phyloP scores from a whole-genome alignment of 805 yeast species.

The Hanseniaspora nectarophila region DNA sequence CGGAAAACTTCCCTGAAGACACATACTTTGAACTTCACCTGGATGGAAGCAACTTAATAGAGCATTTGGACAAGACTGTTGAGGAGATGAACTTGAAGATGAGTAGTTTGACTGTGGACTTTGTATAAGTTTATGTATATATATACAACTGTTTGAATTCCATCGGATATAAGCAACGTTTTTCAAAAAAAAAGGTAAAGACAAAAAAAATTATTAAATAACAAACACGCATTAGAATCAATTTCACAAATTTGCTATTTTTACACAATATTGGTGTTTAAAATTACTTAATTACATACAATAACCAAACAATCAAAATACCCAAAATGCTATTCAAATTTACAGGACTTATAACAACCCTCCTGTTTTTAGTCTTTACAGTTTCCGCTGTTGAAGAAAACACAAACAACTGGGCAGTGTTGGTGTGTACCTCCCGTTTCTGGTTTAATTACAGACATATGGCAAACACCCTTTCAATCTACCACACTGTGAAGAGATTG shows the following conservation, averaged over 20 bases:
- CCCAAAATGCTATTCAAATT: too few relatives aligned
- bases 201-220: neutral
- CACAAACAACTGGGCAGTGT: constrained; percentile 70
- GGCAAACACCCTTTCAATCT: constrained; percentile 90
- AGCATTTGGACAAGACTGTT: constrained; percentile 44
- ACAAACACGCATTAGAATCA: too few relatives aligned
- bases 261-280: too few relatives aligned
- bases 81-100: constrained; percentile 69
- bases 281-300: too few relatives aligned
- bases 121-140: constrained; percentile 15
- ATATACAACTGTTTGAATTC: too few relatives aligned
- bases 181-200: neutral
- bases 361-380: neutral
- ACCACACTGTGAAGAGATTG: constrained; percentile 85
- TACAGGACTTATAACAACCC: too few relatives aligned
- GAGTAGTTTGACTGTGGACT: constrained; percentile 65
- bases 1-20: constrained; percentile 32
- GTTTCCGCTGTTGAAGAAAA: constrained; percentile 23
- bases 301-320: too few relatives aligned
- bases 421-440: constrained; percentile 89
- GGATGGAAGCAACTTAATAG: constrained; percentile 46
- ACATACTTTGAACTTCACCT: constrained; percentile 8
- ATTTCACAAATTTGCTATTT: too few relatives aligned
- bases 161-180: too few relatives aligned
- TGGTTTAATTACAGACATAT: constrained; percentile 98